These are phyloP conservation scores for Termitomyces titanicus DNA, from an alignment of 768 basidiomycete genomes.

Conservation along the genomic window DNA sequence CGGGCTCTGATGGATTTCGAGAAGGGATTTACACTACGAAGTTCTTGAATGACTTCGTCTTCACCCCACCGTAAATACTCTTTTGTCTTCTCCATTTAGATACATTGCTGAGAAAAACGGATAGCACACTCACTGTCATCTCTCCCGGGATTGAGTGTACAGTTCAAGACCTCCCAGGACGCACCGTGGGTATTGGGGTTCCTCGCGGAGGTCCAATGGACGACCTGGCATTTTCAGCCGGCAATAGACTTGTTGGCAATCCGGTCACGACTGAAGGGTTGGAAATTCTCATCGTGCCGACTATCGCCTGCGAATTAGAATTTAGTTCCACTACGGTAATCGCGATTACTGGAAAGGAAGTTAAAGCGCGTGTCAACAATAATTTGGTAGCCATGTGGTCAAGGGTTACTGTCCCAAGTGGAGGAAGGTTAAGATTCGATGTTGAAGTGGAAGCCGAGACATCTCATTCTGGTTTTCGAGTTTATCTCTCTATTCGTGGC, in stretches of 20 bases:
- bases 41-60: slow-evolving; percentile 43
- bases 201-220: slow-evolving; percentile 69
- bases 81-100: not conserved
- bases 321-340: slow-evolving; percentile 49
- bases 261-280: slow-evolving; percentile 44
- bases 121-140: slow-evolving; percentile 51
- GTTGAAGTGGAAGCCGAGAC: slow-evolving; percentile 15
- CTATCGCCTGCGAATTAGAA: slow-evolving; percentile 39
- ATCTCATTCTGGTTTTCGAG: slow-evolving; percentile 41
- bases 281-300: slow-evolving; percentile 47
- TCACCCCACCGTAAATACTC: slow-evolving; percentile 33
- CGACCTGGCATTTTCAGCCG: slow-evolving; percentile 46
- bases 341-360: slow-evolving; percentile 51
- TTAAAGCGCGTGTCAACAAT: slow-evolving; percentile 40
- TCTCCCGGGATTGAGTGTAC: slow-evolving; percentile 53
- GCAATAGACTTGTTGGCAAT: slow-evolving; percentile 60
- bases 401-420: slow-evolving; percentile 39
- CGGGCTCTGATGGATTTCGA: slow-evolving; percentile 33
- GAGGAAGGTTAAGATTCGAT: slow-evolving; percentile 40
- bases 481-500: slow-evolving; percentile 54
- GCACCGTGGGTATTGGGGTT: slow-evolving; percentile 50
- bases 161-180: slow-evolving; percentile 56
- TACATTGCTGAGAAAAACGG: not conserved
- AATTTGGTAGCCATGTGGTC: slow-evolving; percentile 43
- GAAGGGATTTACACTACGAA: slow-evolving; percentile 43